Percentiles rank a stretch among this genome's conserved stretches.
These are phyloP conservation scores for Telopea speciosissima DNA, from an alignment of 177 flowering plant species.

Conservation along the genomic window DNA sequence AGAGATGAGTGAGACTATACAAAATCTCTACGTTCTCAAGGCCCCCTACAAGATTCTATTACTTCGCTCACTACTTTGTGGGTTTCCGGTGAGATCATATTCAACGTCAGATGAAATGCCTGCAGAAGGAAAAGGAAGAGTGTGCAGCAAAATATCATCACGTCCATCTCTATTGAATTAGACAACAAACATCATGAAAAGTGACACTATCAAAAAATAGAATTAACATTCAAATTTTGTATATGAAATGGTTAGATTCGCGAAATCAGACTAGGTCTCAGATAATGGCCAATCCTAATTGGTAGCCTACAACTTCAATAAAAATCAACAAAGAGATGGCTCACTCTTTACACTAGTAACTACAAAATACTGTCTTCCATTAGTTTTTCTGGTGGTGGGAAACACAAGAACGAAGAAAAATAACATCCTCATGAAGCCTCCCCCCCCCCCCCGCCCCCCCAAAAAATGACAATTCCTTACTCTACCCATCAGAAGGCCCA, in stretches of 20 bases:
- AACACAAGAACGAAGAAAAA: no score
- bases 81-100: constrained; percentile 94
- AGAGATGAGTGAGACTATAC: constrained; percentile 15
- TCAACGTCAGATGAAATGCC: constrained; percentile 84
- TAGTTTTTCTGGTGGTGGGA: neutral
- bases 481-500: neutral
- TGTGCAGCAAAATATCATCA: neutral
- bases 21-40: constrained; percentile 26
- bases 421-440: no score
- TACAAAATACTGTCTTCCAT: neutral
- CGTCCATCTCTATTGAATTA: neutral
- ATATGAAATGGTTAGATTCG: no score
- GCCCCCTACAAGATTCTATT: constrained; percentile 74
- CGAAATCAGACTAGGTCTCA: no score
- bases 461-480: neutral
- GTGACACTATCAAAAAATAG: no score
- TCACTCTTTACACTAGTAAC: no score
- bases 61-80: constrained; percentile 79
- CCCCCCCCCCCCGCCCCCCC: no score
- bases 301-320: no score
- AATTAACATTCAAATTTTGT: no score
- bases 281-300: no score
- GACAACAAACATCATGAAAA: neutral
- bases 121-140: constrained; percentile 20
- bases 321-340: no score